These are phyloP conservation scores for Schoenoplectus tabernaemontani DNA, from an alignment of 202 grass and related monocot genomes.

Conservation along the genomic window DNA sequence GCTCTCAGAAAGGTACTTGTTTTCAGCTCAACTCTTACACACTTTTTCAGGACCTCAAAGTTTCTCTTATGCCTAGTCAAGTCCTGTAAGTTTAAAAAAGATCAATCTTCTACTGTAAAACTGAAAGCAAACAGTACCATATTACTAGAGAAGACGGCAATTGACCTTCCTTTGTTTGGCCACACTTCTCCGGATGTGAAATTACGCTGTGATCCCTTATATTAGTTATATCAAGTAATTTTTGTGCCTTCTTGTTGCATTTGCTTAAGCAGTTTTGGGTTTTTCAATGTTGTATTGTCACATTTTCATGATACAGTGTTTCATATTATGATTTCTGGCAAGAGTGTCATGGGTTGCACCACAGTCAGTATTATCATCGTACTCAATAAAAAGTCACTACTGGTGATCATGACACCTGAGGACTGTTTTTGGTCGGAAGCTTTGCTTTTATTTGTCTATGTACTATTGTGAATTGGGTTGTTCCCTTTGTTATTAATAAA, in stretches of 20 bases:
- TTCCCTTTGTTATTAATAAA: background rate
- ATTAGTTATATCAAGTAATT: background rate
- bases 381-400: background rate
- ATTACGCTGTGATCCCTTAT: background rate
- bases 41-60: background rate
- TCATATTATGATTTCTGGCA: background rate
- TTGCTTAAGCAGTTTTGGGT: background rate
- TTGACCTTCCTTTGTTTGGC: background rate
- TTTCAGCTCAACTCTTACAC: background rate
- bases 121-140: background rate
- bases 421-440: background rate
- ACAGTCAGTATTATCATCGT: background rate
- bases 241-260: background rate
- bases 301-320: background rate
- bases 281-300: background rate
- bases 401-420: background rate
- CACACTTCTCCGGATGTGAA: background rate
- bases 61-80: background rate
- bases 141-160: background rate
- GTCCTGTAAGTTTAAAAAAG: background rate
- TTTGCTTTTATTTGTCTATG: background rate
- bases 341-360: background rate
- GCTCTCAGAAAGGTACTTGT: conserved; percentile 75
- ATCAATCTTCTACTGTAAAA: background rate
- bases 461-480: background rate